These are phyloP conservation scores for Ehretia macrophylla DNA, from an alignment of 257 asterid genomes.

Conservation along the genomic window DNA sequence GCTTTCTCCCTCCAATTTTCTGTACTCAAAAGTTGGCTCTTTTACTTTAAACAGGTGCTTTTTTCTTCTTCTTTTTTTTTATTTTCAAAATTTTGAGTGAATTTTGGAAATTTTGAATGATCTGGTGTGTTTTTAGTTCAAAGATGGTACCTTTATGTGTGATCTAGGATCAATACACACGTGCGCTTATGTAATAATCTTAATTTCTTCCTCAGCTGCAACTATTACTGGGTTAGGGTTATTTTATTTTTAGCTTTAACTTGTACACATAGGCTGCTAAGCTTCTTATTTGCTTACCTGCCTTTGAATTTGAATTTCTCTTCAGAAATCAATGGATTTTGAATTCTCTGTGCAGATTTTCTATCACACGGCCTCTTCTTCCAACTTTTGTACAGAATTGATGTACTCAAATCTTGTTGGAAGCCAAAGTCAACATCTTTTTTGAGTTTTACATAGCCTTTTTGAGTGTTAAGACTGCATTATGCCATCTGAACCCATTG, in stretches of 20 bases:
- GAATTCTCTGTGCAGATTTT: not conserved
- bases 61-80: conserved; percentile 3
- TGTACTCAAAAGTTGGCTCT: not conserved
- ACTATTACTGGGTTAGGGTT: not conserved
- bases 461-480: conserved; percentile 11
- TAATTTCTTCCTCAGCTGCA: not conserved
- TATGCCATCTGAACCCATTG: conserved; percentile 24
- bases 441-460: not conserved
- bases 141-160: not conserved
- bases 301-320: too few species aligned
- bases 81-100: conserved; percentile 7
- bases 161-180: not conserved
- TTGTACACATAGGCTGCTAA: not conserved
- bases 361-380: not conserved
- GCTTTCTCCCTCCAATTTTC: not conserved
- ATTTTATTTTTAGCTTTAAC: too few species aligned
- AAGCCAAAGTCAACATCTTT: not conserved
- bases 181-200: too few species aligned
- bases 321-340: too few species aligned
- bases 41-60: not conserved
- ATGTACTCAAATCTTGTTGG: not conserved
- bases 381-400: not conserved
- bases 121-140: conserved; percentile 1
- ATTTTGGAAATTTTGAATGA: conserved; percentile 20
- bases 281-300: not conserved